Base-by-base conservation (phyloP, 73 alveolate species). In the Uronychia setigera region DNA sequence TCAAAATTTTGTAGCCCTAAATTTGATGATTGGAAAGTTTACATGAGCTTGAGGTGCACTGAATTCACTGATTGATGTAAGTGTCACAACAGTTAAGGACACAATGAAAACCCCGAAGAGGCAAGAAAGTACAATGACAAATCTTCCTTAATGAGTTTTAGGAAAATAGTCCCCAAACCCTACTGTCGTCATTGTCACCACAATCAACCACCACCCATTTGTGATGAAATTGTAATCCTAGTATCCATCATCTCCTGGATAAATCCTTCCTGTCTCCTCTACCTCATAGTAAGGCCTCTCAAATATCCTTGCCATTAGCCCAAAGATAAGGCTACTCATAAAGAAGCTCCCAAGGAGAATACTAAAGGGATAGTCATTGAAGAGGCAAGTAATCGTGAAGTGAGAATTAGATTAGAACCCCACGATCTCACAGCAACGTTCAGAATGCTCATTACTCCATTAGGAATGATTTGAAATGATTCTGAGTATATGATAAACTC, bases 151-250 rank as follows among this genome's bases (percentile, higher is more conserved):
- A 77, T 94, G 96, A 31, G 99, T 98, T 59, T 95, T 90, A n/a
- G 99, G 98, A 81, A 90, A 97, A 86, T 88, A 97, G 91, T 98
- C 99, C 29, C 99, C 99, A 93, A 94, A 98, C 77, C 99, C 99
- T 29, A 98, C 97, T 31, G 99, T 93, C 82, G 93, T 81, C 93
- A 87, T 87, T 19, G 93, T 87, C 46, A 87, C 93, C 26, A 81
- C 89, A 1, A 87, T 85, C 19, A 87, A 32, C 93, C 93, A 87
- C 87, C 84, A 58, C 13, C 89, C 93, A 35, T 87, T 87, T 11
- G 81, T 46, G 0, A 80, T 74, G 14, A 30, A 35, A 31, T 34
- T 76, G 46, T 87, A 87, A 46, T 80, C 93, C 58, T 87, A 32
- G 46, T 87, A 87, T 1, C 80, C 60, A 26, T 84, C 82, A 29